Evolutionary conservation across 1,284 basidiomycete genomes (phyloP), one percentile per base, ranked within the genome.

Genomic region (Hypsizygus ulmarius): DNA sequence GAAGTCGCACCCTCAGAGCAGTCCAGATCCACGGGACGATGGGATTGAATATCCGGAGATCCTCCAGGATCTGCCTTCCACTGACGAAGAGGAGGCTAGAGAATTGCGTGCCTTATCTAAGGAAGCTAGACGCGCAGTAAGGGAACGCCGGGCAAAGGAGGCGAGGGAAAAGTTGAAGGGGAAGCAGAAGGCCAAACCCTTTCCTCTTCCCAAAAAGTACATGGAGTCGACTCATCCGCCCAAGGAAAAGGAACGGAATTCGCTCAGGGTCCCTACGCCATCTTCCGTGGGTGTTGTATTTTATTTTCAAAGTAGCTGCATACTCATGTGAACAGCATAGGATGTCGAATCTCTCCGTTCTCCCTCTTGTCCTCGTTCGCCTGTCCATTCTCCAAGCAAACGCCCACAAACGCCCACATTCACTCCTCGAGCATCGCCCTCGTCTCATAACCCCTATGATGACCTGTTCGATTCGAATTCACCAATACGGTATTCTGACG

Each of bases 51-150:
- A 64, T 39, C 63, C 66, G 18, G 65, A 64, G 30, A 53, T 59
- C n/a, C 57, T 74, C 40, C 64, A 62, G 42, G 62, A 53, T 25
- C 48, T 70, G 5, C 57, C 72, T n/a, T 64, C 64, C 35, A 67
- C 65, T 16, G 73, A 74, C 18, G 68, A 72, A 5, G 71, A 69
- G n/a, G 64, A 64, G 9, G 59, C 50, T 15, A 52, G 41, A 40
- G 60, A 45, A 42, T 50, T 50, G 32, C 50, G 43, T 36, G 53
- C 47, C 2, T 39, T 64, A 19, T 59, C 57, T 2, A 63, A 62
- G 40, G 67, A 68, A 50, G 67, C 61, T 11, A 60, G 57, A 32
- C 60, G 53, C 38, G 15, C 57, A 12, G 39, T 51, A 18, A 59
- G 54, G 27, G 45, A 55, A 42, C 50, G 48, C 32, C 54, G 57